Percentiles rank a stretch among this genome's conserved stretches.
Evolutionary conservation across 768 basidiomycete genomes (phyloP).

Genomic region (Strobilomyces echinocephalus): DNA sequence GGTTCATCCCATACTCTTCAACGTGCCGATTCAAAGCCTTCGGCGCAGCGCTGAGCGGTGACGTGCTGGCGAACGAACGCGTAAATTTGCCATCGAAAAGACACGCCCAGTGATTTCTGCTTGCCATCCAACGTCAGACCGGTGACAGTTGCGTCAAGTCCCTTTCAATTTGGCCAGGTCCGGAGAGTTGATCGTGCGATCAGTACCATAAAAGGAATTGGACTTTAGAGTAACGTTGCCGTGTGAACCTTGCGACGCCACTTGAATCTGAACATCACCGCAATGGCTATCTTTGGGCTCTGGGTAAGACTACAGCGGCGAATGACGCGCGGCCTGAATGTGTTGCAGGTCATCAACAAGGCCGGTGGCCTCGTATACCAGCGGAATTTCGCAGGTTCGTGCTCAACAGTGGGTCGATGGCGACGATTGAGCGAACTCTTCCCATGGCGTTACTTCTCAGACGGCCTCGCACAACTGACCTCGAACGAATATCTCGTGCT

Average conservation of each 20-base stretch:
- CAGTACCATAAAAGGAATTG: too few relatives aligned
- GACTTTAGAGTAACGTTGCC: too few relatives aligned
- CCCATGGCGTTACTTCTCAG: conserved; percentile 41
- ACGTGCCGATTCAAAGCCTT: too few relatives aligned
- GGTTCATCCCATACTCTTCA: too few relatives aligned
- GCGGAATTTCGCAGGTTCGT: conserved; percentile 47
- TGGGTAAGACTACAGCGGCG: conserved; percentile 47
- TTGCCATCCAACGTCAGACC: too few relatives aligned
- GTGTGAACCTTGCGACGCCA: conserved; percentile 14
- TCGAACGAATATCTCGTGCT: conserved; percentile 95
- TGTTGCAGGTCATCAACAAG: conserved; percentile 86
- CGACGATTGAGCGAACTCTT: background rate
- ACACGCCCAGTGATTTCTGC: too few relatives aligned
- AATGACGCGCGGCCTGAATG: background rate
- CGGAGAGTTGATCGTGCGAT: too few relatives aligned
- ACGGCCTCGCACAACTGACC: conserved; percentile 84
- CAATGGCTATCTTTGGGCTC: conserved; percentile 75
- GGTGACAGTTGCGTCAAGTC: too few relatives aligned
- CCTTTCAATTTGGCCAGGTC: too few relatives aligned
- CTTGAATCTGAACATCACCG: background rate
- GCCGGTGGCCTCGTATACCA: conserved; percentile 96
- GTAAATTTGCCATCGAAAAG: too few relatives aligned
- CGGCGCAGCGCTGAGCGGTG: too few relatives aligned
- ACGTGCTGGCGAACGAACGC: too few relatives aligned
- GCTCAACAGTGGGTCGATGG: background rate